Percentiles rank a stretch among this genome's conserved stretches.
phyloP scores from a whole-genome alignment of 441 rosid genomes.

The Arabidopsis lyrata region DNA sequence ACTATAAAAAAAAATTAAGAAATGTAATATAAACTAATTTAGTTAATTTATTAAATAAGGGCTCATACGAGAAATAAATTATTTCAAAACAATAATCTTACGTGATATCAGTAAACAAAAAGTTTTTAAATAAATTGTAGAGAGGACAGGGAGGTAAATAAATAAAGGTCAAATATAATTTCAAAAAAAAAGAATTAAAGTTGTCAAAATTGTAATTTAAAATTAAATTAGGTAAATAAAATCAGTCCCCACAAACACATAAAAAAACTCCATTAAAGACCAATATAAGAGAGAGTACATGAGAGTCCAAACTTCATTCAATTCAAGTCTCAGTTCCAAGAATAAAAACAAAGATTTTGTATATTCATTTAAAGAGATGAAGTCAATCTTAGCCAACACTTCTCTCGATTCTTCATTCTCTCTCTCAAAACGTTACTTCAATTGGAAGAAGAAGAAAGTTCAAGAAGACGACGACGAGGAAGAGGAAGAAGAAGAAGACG shows the following conservation, averaged over 20 bases:
- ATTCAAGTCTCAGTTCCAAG: slow-evolving; percentile 14
- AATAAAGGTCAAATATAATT: background rate
- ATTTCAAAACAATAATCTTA: background rate
- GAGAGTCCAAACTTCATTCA: slow-evolving; percentile 36
- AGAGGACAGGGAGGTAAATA: background rate
- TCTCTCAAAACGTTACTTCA: slow-evolving; percentile 71
- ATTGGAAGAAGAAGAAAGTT: slow-evolving; percentile 66
- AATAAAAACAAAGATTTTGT: background rate
- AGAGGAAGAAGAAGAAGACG: slow-evolving; percentile 34
- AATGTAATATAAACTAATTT: background rate
- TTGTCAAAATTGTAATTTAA: background rate
- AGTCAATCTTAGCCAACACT: slow-evolving; percentile 65
- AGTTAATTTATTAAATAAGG: background rate
- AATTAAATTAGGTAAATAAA: slow-evolving; percentile 12
- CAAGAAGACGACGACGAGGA: slow-evolving; percentile 57
- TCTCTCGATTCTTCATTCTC: slow-evolving; percentile 76
- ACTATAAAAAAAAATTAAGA: background rate
- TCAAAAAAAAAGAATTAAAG: background rate
- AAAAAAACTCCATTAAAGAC: slow-evolving; percentile 32
- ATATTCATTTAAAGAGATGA: slow-evolving; percentile 45
- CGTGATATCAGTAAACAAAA: background rate
- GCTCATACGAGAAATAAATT: background rate
- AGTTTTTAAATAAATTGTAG: background rate
- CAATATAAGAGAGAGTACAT: slow-evolving; percentile 35
- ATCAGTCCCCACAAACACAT: slow-evolving; percentile 28